phyloP scores from a whole-genome alignment of 192 early-diverging fungal genomes.

The Rhizophlyctis rosea region DNA sequence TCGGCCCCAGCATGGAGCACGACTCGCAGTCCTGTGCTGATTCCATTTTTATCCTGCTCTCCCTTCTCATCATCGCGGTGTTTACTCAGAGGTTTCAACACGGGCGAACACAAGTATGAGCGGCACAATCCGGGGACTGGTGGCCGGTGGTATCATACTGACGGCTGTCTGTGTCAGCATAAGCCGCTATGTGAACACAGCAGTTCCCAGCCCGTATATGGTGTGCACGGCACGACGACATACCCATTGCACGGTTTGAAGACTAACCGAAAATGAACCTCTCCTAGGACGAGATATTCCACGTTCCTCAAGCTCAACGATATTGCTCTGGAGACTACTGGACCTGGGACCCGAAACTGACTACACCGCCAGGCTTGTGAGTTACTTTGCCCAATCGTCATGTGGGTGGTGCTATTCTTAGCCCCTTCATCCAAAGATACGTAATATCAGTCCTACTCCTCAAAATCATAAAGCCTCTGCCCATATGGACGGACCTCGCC shows the following conservation, averaged over 20 bases:
- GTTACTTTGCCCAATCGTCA: slow-evolving; percentile 12
- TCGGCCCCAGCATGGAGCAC: too few relatives aligned
- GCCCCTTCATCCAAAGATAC: slow-evolving; percentile 9
- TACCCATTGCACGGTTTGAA: neutral
- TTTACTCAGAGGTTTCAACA: too few relatives aligned
- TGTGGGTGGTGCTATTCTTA: slow-evolving; percentile 6
- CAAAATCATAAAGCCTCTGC: neutral
- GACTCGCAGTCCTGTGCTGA: too few relatives aligned
- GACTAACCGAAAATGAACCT: neutral
- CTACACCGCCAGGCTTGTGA: slow-evolving; percentile 96
- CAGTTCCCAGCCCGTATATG: slow-evolving; percentile 52
- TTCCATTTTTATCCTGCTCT: too few relatives aligned
- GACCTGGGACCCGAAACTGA: slow-evolving; percentile 89
- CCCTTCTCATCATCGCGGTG: too few relatives aligned
- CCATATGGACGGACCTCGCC: neutral
- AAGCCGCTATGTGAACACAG: neutral
- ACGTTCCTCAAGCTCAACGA: slow-evolving; percentile 82
- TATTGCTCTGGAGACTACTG: slow-evolving; percentile 73
- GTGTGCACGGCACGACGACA: slow-evolving; percentile 19
- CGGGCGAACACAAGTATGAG: too few relatives aligned
- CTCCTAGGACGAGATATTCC: slow-evolving; percentile 89
- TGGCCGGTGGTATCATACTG: too few relatives aligned
- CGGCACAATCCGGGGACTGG: too few relatives aligned
- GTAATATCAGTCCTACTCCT: slow-evolving; percentile 5
- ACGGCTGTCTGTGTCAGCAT: too few relatives aligned